Evolutionary conservation across 1,284 basidiomycete species (phyloP).

Genomic region (Meira miltonrushii): DNA sequence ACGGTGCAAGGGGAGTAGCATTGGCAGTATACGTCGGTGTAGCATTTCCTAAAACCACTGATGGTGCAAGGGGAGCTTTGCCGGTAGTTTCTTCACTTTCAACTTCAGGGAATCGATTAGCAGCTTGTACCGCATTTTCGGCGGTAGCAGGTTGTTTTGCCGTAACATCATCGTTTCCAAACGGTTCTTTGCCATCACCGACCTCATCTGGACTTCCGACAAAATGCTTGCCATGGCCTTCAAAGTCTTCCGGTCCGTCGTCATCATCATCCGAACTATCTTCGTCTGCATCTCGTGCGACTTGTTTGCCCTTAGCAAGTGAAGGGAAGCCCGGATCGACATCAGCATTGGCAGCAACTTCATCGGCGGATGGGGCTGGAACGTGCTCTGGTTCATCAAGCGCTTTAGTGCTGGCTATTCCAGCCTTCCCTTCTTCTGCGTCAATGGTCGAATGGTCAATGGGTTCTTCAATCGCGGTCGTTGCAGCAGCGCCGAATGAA

Average conservation of each 20-base stretch:
- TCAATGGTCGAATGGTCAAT: conserved; percentile 54
- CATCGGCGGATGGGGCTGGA: conserved; percentile 28
- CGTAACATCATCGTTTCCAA: conserved; percentile 3
- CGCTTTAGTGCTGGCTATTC: conserved; percentile 9
- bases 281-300: conserved; percentile 25
- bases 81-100: conserved; percentile 12
- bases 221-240: conserved; percentile 11
- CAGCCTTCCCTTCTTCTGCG: conserved; percentile 31
- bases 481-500: not conserved
- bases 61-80: not conserved
- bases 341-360: conserved; percentile 59
- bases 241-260: conserved; percentile 39
- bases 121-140: conserved; percentile 9
- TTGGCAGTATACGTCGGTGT: not conserved
- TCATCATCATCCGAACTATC: conserved; percentile 38
- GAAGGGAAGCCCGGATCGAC: conserved; percentile 54
- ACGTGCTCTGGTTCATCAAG: conserved; percentile 2
- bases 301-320: conserved; percentile 21
- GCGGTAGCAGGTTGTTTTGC: conserved; percentile 12
- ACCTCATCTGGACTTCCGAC: conserved; percentile 10
- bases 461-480: conserved; percentile 50
- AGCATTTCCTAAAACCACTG: not conserved
- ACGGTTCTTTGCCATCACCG: conserved; percentile 5
- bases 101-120: conserved; percentile 19
- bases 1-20: conserved; percentile 1